phyloP scores from a whole-genome alignment of 2,329 filamentous ascomycete species.

The Tolypocladium cylindrosporum region DNA sequence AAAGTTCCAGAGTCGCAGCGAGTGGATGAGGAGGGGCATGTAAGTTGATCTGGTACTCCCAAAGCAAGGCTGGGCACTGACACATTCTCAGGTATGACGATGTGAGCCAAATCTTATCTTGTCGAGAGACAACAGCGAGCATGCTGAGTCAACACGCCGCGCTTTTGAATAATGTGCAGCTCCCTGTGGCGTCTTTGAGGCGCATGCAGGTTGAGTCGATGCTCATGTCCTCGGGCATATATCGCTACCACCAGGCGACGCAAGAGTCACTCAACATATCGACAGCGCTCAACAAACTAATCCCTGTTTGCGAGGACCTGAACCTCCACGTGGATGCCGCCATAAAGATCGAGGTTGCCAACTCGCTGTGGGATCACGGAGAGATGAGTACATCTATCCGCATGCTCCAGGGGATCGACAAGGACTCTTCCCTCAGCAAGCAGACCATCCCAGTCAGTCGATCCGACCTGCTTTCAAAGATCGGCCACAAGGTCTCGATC shows the following conservation, averaged over 20 bases:
- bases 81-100: slow-evolving; percentile 52
- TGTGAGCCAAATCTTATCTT: slow-evolving; percentile 71
- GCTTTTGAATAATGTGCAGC: slow-evolving; percentile 49
- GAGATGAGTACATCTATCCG: slow-evolving; percentile 83
- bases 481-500: slow-evolving; percentile 81
- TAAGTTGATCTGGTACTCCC: slow-evolving; percentile 29
- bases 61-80: slow-evolving; percentile 3
- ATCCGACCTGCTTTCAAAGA: slow-evolving; percentile 73
- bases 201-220: slow-evolving; percentile 69
- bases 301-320: slow-evolving; percentile 57
- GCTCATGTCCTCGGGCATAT: slow-evolving; percentile 63
- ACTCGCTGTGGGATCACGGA: slow-evolving; percentile 87
- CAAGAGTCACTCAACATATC: slow-evolving; percentile 84
- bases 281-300: slow-evolving; percentile 70
- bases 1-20: slow-evolving; percentile 53
- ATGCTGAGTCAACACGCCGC: slow-evolving; percentile 62
- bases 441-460: slow-evolving; percentile 64
- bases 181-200: slow-evolving; percentile 54
- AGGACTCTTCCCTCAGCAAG: slow-evolving; percentile 47
- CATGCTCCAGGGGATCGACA: slow-evolving; percentile 68
- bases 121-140: slow-evolving; percentile 72
- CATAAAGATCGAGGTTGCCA: slow-evolving; percentile 73
- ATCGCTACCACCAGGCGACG: slow-evolving; percentile 67
- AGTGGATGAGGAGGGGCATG: slow-evolving; percentile 78
- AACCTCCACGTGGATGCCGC: slow-evolving; percentile 69